phyloP scores from a whole-genome alignment of 129 eudicot species.

The Smallanthus sonchifolius region DNA sequence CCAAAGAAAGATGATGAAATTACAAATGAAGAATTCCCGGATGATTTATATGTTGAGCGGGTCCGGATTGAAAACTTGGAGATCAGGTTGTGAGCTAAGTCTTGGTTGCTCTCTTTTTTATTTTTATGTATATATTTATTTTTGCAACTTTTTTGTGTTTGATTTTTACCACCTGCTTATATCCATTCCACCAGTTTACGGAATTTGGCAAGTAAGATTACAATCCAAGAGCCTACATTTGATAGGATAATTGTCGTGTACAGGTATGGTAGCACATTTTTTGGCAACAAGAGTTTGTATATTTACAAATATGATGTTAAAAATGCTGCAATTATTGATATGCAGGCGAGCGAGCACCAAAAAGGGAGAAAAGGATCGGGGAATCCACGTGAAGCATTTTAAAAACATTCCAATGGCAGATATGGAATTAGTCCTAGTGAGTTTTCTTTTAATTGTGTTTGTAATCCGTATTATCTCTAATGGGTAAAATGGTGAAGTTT shows the following conservation, averaged over 20 bases:
- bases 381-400: slow-evolving; percentile 91
- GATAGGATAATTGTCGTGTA: slow-evolving; percentile 94
- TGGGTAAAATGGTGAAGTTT: background rate
- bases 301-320: background rate
- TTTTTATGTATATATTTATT: background rate
- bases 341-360: slow-evolving; percentile 64
- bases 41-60: slow-evolving; percentile 71
- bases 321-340: background rate
- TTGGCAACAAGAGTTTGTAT: background rate
- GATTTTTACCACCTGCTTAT: background rate
- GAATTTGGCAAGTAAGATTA: slow-evolving; percentile 61
- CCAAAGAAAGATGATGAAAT: slow-evolving; percentile 57
- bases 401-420: slow-evolving; percentile 98
- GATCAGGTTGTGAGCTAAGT: slow-evolving; percentile 46
- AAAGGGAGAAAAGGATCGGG: slow-evolving; percentile 52
- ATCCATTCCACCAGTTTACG: slow-evolving; percentile 46
- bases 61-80: slow-evolving; percentile 81
- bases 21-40: slow-evolving; percentile 42
- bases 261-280: slow-evolving; percentile 49
- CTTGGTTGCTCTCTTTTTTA: background rate
- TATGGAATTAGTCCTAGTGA: slow-evolving; percentile 91
- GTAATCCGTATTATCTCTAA: background rate
- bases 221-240: slow-evolving; percentile 96
- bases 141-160: background rate
- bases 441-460: slow-evolving; percentile 20